phyloP scores from a whole-genome alignment of 495 filamentous ascomycete species.

The Penicillium crystallinum region DNA sequence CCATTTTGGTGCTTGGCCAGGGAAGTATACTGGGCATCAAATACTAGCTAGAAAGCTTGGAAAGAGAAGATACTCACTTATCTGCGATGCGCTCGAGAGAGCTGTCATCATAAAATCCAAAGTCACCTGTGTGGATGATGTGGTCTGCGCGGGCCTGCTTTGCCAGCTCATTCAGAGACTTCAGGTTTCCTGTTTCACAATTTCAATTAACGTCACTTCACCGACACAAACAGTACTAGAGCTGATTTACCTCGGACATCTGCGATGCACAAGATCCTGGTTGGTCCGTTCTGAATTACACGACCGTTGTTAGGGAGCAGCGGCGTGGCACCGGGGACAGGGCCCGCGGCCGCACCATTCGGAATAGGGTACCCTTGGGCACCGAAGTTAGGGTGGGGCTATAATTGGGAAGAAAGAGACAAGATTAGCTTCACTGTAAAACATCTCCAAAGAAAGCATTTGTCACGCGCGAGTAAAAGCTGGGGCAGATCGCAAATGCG shows the following conservation, averaged over 20 bases:
- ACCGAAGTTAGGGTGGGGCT: slow-evolving; percentile 47
- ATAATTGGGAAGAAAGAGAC: slow-evolving; percentile 1
- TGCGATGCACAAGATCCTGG: slow-evolving; percentile 88
- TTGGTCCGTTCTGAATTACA: slow-evolving; percentile 78
- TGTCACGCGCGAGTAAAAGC: slow-evolving; percentile 1
- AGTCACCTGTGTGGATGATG: slow-evolving; percentile 98
- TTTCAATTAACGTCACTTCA: slow-evolving; percentile 11
- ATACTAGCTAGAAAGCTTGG: not conserved
- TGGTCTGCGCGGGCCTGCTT: slow-evolving; percentile 89
- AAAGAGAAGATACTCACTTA: slow-evolving; percentile 65
- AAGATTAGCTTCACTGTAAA: not conserved
- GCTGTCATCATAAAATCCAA: slow-evolving; percentile 96
- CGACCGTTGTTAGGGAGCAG: slow-evolving; percentile 63
- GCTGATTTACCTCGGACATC: slow-evolving; percentile 82
- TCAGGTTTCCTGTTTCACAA: slow-evolving; percentile 70
- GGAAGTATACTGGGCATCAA: slow-evolving; percentile 11
- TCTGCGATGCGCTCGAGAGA: slow-evolving; percentile 97
- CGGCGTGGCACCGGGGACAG: slow-evolving; percentile 48
- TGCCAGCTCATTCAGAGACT: slow-evolving; percentile 93
- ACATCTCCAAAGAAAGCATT: not conserved
- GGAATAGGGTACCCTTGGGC: slow-evolving; percentile 47
- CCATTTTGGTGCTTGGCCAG: slow-evolving; percentile 1
- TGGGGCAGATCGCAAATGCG: slow-evolving; percentile 10
- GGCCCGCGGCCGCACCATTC: slow-evolving; percentile 43
- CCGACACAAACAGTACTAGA: not conserved